phyloP scores from a whole-genome alignment of 345 rosid genomes.

The Sapria himalayana region DNA sequence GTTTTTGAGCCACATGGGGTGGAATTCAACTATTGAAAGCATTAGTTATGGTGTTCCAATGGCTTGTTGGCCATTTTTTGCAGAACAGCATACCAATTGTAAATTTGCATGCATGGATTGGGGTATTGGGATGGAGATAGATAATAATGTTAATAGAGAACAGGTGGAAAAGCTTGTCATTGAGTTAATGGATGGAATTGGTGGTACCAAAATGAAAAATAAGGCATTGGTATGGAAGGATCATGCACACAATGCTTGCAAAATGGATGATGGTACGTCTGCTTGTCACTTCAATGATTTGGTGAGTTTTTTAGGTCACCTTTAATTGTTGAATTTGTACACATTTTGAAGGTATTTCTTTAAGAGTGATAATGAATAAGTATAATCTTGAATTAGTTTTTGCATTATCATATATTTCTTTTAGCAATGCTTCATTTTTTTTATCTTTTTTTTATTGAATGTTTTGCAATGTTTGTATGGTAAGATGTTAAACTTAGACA shows the following conservation, averaged over 20 bases:
- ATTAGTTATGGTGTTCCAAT: slow-evolving; percentile 24
- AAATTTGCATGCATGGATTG: slow-evolving; percentile 21
- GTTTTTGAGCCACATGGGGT: slow-evolving; percentile 38
- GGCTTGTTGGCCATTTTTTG: slow-evolving; percentile 51
- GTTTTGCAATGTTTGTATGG: too few species aligned
- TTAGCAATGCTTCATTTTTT: too few species aligned
- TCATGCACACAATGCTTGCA: slow-evolving; percentile 14
- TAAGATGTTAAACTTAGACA: too few species aligned
- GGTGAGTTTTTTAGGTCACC: too few species aligned
- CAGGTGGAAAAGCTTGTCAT: slow-evolving; percentile 26
- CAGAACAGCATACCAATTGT: slow-evolving; percentile 42
- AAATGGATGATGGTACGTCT: too few species aligned
- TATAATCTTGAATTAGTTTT: too few species aligned
- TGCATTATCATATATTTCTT: too few species aligned
- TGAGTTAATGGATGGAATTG: slow-evolving; percentile 32
- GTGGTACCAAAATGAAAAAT: slow-evolving; percentile 28
- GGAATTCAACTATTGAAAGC: slow-evolving; percentile 49
- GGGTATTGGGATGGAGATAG: slow-evolving; percentile 48
- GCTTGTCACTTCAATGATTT: too few species aligned
- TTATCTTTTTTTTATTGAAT: too few species aligned
- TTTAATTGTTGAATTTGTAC: too few species aligned
- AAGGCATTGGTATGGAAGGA: slow-evolving; percentile 25
- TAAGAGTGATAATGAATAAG: too few species aligned
- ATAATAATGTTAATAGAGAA: slow-evolving; percentile 28
- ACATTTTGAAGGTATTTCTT: too few species aligned